phyloP scores from a whole-genome alignment of 1,139 yeast species.

The Pichia sp. region DNA sequence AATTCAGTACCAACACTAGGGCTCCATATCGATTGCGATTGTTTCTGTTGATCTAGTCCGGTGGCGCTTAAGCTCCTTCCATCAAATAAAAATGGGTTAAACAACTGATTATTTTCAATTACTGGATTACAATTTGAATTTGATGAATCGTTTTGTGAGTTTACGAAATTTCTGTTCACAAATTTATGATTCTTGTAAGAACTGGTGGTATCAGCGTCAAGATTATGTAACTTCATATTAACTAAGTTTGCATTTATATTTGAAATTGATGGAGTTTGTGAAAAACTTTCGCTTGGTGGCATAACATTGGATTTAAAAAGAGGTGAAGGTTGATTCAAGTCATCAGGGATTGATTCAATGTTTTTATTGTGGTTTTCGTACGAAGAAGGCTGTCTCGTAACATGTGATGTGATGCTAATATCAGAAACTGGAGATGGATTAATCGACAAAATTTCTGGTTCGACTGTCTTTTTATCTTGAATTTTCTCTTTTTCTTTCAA shows the following conservation, averaged over 20 bases:
- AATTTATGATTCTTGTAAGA: neutral
- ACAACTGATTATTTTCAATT: neutral
- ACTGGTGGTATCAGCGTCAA: too few relatives aligned
- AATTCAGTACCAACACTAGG: neutral
- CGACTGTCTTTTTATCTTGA: neutral
- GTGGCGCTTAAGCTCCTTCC: neutral
- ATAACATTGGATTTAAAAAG: neutral
- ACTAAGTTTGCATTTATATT: too few relatives aligned
- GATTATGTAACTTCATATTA: too few relatives aligned
- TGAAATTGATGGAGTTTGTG: too few relatives aligned
- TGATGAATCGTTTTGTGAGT: neutral
- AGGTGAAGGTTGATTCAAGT: too few relatives aligned
- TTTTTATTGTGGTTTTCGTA: too few relatives aligned
- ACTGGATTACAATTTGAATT: neutral
- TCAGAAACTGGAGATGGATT: too few relatives aligned
- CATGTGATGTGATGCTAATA: too few relatives aligned
- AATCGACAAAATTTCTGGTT: too few relatives aligned
- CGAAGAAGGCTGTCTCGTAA: too few relatives aligned
- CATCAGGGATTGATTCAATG: too few relatives aligned
- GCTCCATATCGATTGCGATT: constrained; percentile 2
- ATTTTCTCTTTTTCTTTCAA: constrained; percentile 6
- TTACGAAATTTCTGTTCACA: neutral
- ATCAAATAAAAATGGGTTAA: constrained; percentile 4
- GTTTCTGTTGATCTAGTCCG: neutral
- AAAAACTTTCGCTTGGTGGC: neutral